phyloP scores from a whole-genome alignment of 306 rosid genomes.

The Carpinus viminea region DNA sequence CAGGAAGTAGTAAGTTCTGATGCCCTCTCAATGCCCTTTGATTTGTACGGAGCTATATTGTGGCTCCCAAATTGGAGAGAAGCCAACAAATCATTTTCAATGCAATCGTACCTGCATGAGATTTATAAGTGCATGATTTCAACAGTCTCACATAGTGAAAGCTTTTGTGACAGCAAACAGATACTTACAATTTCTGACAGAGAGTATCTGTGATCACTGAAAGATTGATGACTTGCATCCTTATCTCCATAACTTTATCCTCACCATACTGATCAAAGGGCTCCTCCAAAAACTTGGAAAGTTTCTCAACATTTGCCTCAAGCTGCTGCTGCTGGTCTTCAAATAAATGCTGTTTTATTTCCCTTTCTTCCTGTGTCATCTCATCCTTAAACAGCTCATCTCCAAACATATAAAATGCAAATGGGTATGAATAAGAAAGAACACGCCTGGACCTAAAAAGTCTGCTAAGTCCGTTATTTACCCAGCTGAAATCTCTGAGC shows the following conservation, averaged over 20 bases:
- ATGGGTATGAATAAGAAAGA: slow-evolving; percentile 91
- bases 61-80: slow-evolving; percentile 64
- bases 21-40: slow-evolving; percentile 93
- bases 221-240: slow-evolving; percentile 80
- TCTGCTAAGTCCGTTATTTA: slow-evolving; percentile 67
- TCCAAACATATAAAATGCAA: slow-evolving; percentile 98
- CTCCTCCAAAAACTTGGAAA: slow-evolving; percentile 79
- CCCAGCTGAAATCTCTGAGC: slow-evolving; percentile 86
- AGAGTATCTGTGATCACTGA: slow-evolving; percentile 61
- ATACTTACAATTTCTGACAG: slow-evolving; percentile 76
- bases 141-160: slow-evolving; percentile 16
- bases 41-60: slow-evolving; percentile 85
- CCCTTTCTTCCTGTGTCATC: slow-evolving; percentile 64
- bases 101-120: slow-evolving; percentile 83
- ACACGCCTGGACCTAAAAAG: slow-evolving; percentile 97
- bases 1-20: slow-evolving; percentile 65
- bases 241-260: slow-evolving; percentile 60
- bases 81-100: slow-evolving; percentile 87
- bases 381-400: slow-evolving; percentile 86
- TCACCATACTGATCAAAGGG: slow-evolving; percentile 63
- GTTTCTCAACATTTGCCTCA: slow-evolving; percentile 86
- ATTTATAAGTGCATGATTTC: slow-evolving; percentile 21
- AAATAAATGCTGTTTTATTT: slow-evolving; percentile 82
- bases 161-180: slow-evolving; percentile 5
- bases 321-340: slow-evolving; percentile 99